phyloP scores from a whole-genome alignment of 164 flowering plant genomes.

The Aristolochia contorta region DNA sequence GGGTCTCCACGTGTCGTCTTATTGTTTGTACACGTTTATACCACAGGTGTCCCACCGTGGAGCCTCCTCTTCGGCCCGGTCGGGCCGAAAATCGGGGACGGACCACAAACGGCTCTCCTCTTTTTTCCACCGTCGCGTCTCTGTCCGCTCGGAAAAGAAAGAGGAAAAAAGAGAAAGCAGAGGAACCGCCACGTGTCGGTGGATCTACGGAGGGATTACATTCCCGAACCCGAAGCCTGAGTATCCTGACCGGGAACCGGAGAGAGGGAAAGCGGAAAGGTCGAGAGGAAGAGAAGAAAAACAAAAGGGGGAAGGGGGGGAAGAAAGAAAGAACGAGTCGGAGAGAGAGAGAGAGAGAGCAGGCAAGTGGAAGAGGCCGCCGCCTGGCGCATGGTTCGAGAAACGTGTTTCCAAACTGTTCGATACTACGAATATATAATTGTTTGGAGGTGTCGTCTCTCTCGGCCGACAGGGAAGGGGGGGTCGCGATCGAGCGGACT shows the following conservation, averaged over 20 bases:
- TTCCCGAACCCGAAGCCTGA: no score
- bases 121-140: no score
- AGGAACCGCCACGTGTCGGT: not conserved
- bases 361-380: not conserved
- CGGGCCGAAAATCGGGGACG: no score
- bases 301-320: slow-evolving; percentile 18
- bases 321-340: not conserved
- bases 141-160: not conserved
- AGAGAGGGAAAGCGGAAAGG: slow-evolving; percentile 21
- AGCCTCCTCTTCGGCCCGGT: no score
- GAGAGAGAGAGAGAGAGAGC: not conserved
- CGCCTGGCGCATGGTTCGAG: not conserved
- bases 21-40: not conserved
- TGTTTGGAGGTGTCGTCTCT: not conserved
- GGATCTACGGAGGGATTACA: not conserved
- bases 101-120: no score
- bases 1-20: not conserved
- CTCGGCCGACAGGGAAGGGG: not conserved
- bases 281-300: slow-evolving; percentile 40
- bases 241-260: slow-evolving; percentile 32
- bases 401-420: not conserved
- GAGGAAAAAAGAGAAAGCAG: not conserved
- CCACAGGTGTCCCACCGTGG: not conserved
- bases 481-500: not conserved
- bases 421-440: not conserved